These are phyloP conservation scores for Tephrocybe sp. DNA, from an alignment of 768 basidiomycete genomes.

Conservation along the genomic window DNA sequence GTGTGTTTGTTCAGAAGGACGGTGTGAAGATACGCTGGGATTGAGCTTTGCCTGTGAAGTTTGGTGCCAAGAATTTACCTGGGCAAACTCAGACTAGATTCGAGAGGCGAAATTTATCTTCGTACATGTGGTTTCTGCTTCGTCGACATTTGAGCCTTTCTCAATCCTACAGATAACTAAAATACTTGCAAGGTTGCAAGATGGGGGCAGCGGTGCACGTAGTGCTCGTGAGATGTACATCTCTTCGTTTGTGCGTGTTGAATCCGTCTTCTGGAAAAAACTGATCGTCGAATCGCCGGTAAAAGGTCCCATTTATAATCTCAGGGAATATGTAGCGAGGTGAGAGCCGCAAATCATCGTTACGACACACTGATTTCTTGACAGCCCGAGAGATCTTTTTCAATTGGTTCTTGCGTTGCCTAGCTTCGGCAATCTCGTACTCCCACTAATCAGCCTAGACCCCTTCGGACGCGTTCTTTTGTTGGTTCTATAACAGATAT, in stretches of 20 bases:
- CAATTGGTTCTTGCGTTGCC: conserved; percentile 60
- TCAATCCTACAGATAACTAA: conserved; percentile 30
- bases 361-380: conserved; percentile 57
- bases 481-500: conserved; percentile 82
- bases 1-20: conserved; percentile 16
- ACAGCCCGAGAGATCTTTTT: conserved; percentile 51
- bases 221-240: conserved; percentile 76
- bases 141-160: conserved; percentile 25
- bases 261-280: conserved; percentile 70
- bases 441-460: conserved; percentile 62
- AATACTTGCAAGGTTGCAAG: not conserved
- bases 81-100: conserved; percentile 94
- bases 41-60: conserved; percentile 65
- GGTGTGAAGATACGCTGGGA: conserved; percentile 28
- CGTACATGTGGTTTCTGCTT: conserved; percentile 59
- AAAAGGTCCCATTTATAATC: conserved; percentile 16
- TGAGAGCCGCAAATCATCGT: not conserved
- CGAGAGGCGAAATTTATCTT: conserved; percentile 94
- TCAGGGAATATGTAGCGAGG: not conserved
- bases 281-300: conserved; percentile 42
- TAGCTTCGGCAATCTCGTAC: conserved; percentile 60
- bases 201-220: conserved; percentile 60
- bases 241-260: conserved; percentile 36
- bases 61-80: conserved; percentile 90
- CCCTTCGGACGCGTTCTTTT: conserved; percentile 57